These are phyloP conservation scores for Calonectria ilicicola DNA, from an alignment of 2,329 filamentous ascomycete genomes.

Conservation along the genomic window DNA sequence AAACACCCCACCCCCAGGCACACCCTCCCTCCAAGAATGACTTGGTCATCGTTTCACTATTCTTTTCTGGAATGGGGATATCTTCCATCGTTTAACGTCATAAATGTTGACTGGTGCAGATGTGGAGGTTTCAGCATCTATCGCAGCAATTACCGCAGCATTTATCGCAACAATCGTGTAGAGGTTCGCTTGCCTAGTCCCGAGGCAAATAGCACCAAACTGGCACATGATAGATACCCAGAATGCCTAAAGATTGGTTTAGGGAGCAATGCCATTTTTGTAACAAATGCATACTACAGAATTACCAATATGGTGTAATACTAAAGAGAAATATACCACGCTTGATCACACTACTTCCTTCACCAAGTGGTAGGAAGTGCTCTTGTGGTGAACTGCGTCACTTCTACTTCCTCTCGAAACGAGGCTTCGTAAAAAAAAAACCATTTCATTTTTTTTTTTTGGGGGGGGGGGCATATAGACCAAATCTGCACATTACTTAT, in stretches of 20 bases:
- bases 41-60: not conserved
- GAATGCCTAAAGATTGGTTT: not conserved
- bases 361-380: not conserved
- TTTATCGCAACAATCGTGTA: not conserved
- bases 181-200: not conserved
- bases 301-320: not conserved
- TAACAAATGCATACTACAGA: not conserved
- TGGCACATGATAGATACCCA: not conserved
- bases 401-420: not conserved
- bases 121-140: not conserved
- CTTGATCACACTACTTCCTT: not conserved
- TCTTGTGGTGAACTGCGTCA: not conserved
- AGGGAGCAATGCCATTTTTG: not conserved
- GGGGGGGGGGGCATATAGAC: slow-evolving; percentile 24
- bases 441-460: slow-evolving; percentile 25
- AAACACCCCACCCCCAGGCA: not conserved
- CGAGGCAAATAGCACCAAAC: not conserved
- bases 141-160: not conserved
- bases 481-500: slow-evolving; percentile 22
- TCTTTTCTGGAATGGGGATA: not conserved
- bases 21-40: not conserved
- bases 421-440: slow-evolving; percentile 15
- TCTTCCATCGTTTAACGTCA: not conserved
- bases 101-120: not conserved
- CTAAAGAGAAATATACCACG: not conserved